Conservation (phyloP, 345 rosid species). For the Linum lewisii region DNA sequence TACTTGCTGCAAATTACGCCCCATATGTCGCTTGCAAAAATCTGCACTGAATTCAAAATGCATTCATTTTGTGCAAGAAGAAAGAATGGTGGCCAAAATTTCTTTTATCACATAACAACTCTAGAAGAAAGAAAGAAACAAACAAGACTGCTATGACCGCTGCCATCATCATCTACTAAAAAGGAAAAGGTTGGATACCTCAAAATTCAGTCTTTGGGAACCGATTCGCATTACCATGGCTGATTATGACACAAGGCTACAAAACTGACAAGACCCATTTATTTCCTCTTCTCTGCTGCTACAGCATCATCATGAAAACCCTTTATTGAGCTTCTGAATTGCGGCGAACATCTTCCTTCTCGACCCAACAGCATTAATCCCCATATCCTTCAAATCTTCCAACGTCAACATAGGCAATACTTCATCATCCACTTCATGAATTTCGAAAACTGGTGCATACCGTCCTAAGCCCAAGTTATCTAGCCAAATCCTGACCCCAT, state of each 20-base stretch:
- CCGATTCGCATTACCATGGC: too few relatives aligned
- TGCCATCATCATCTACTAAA: too few relatives aligned
- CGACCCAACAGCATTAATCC: slow-evolving; percentile 76
- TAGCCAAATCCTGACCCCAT: slow-evolving; percentile 59
- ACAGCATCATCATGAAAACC: slow-evolving; percentile 39
- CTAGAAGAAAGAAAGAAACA: neutral
- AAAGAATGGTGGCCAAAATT: neutral
- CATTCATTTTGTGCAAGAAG: neutral
- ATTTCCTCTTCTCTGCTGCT: too few relatives aligned
- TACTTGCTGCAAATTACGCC: neutral
- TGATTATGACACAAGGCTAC: neutral
- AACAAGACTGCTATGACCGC: too few relatives aligned
- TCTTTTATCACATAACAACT: neutral
- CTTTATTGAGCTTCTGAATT: slow-evolving; percentile 65
- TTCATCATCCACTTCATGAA: slow-evolving; percentile 84
- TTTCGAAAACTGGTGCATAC: slow-evolving; percentile 69
- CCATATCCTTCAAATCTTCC: slow-evolving; percentile 91
- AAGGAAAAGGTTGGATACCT: too few relatives aligned
- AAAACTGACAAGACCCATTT: neutral
- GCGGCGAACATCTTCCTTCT: slow-evolving; percentile 79
- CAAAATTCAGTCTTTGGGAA: too few relatives aligned
- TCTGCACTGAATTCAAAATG: neutral
- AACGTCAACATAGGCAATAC: slow-evolving; percentile 69
- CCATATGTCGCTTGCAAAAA: too few relatives aligned
- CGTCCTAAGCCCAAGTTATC: slow-evolving; percentile 61